Evolutionary conservation across 306 rosid genomes (phyloP), one percentile per base, ranked within the genome.

Genomic region (Pterocarpus macrocarpus): DNA sequence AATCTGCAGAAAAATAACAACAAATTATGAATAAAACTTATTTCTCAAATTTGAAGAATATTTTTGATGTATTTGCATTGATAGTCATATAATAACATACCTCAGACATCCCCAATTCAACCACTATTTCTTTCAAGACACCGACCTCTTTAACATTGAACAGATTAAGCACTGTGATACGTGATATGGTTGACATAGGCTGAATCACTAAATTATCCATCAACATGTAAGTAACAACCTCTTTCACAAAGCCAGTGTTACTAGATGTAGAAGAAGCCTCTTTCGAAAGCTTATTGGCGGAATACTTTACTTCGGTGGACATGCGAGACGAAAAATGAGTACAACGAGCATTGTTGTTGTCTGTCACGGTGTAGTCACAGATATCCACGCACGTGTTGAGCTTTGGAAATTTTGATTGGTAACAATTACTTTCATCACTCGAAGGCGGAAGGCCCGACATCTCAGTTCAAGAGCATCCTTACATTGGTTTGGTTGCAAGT

Each of bases 151-250:
- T 75, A 30, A 89, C 16, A 10, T 85, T 71, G 35, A 83, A 89
- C 32, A 85, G 80, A 14, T 56, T 75, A 0, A 89, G 76, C n/a
- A 82, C 0, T 0, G 89, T 38, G 2, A 87, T 71, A 7, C 77
- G 15, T 0, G 92, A 86, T 17, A 83, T 80, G 17, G 55, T 64
- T 15, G 91, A 85, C 89, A 85, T 71, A 3, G 86, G 86, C 1
- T 71, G 4, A 55, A 88, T 73, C 0, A 55, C 63, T 2, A 89
- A 68, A 64, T 89, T 85, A 69, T 86, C 88, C 84, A 77, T 89
- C 15, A 84, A 84, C 82, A 82, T 86, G 63, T 86, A 84, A 0
- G 88, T 86, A 2, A 81, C 81, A 0, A 83, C 74, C 4, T 55
- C 88, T 71, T 81, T 83, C 39, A 86, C 90, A 53, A 68, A 86